A percentile compares a stretch with the other conserved stretches of the same genome.
phyloP scores from a whole-genome alignment of 495 filamentous ascomycete species.

The Neurospora tetraspora region DNA sequence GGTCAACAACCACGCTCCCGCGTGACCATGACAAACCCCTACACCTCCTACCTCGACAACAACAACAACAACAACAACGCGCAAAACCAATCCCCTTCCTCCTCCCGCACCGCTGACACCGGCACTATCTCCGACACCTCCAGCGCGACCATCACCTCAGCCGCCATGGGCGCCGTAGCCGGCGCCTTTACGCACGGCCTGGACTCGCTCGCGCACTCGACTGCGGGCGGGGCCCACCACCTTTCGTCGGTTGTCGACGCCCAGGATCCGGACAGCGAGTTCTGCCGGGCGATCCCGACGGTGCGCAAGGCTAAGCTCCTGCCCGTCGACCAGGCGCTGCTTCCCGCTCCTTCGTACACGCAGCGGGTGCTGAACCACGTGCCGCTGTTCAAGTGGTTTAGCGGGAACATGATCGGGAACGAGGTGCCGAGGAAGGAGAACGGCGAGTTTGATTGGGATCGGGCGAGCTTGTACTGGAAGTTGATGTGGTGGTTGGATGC shows the following conservation, averaged over 20 bases:
- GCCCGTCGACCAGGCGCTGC: constrained; percentile 52
- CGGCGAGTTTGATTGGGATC: constrained; percentile 68
- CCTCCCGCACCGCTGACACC: constrained; percentile 39
- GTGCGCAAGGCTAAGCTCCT: constrained; percentile 41
- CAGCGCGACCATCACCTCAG: constrained; percentile 51
- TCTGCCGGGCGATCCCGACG: constrained; percentile 33
- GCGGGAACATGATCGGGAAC: constrained; percentile 69
- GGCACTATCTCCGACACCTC: constrained; percentile 35
- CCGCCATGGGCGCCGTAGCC: constrained; percentile 12
- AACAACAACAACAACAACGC: neutral
- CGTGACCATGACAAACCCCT: constrained; percentile 4
- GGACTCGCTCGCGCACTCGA: neutral
- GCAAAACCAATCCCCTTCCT: constrained; percentile 29
- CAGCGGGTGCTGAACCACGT: constrained; percentile 53
- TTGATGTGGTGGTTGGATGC: constrained; percentile 42
- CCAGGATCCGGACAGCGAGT: constrained; percentile 11
- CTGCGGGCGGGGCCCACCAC: neutral
- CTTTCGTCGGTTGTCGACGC: neutral
- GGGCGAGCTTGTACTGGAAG: constrained; percentile 71
- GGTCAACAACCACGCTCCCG: constrained; percentile 5
- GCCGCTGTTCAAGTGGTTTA: constrained; percentile 59
- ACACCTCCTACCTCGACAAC: constrained; percentile 15
- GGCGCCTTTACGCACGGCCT: constrained; percentile 9
- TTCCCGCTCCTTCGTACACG: constrained; percentile 48
- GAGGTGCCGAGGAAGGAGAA: constrained; percentile 65